Conservation (phyloP, 2,329 filamentous ascomycete species). For the Neurospora crassa region DNA sequence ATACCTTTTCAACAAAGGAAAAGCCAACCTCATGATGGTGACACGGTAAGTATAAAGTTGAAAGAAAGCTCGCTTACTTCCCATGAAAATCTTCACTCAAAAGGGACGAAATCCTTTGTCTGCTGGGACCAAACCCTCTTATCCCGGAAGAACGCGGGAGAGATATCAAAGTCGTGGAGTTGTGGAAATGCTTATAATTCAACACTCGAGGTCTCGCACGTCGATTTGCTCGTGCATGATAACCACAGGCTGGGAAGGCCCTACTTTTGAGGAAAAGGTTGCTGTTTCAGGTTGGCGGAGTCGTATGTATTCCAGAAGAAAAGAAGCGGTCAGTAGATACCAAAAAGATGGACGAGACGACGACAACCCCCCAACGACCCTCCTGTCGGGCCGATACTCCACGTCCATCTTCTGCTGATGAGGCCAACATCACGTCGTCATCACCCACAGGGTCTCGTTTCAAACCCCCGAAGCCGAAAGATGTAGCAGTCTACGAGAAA, state of each 20-base stretch:
- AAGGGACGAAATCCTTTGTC: neutral
- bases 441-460: neutral
- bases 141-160: neutral
- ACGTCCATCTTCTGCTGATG: neutral
- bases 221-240: neutral
- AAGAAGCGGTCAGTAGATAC: neutral
- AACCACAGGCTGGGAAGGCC: neutral
- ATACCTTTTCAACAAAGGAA: neutral
- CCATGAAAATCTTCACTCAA: neutral
- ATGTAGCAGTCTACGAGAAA: conserved; percentile 16
- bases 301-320: neutral
- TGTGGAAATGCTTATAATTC: neutral
- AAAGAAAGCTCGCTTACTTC: neutral
- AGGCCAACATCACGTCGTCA: neutral
- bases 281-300: neutral
- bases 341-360: neutral
- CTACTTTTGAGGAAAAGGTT: neutral
- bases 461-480: conserved; percentile 6
- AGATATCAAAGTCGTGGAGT: neutral
- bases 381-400: neutral
- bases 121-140: neutral
- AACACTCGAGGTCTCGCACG: neutral
- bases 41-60: neutral
- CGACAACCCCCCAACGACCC: neutral
- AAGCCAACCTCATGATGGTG: neutral